A percentile compares a stretch with the other conserved stretches of the same genome.
phyloP scores from a whole-genome alignment of 2,329 filamentous ascomycete genomes.

The Bipolaris cookei region DNA sequence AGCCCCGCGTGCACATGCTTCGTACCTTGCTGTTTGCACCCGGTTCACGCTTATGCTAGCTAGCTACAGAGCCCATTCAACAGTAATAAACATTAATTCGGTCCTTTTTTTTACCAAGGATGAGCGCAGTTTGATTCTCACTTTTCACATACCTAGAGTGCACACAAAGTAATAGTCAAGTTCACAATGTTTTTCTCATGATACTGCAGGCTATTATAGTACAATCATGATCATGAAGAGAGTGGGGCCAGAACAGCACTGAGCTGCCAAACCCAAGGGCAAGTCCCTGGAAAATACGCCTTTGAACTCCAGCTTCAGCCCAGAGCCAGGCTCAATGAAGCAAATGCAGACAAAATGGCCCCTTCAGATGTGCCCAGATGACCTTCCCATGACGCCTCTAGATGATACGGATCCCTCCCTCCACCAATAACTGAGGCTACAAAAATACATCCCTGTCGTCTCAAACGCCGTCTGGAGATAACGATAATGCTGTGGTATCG shows the following conservation, averaged over 20 bases:
- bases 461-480: constrained; percentile 6
- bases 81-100: too few relatives aligned
- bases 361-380: background rate
- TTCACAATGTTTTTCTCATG: constrained; percentile 11
- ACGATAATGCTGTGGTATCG: constrained; percentile 14
- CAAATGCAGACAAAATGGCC: constrained; percentile 16
- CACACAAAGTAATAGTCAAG: background rate
- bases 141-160: background rate
- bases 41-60: too few relatives aligned
- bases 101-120: too few relatives aligned
- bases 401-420: constrained; percentile 7
- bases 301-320: constrained; percentile 20
- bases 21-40: too few relatives aligned
- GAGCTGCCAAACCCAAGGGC: constrained; percentile 1
- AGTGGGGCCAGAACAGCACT: constrained; percentile 1
- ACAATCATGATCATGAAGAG: constrained; percentile 20
- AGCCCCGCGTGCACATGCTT: too few relatives aligned
- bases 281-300: background rate
- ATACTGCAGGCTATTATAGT: constrained; percentile 14
- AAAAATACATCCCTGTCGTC: background rate
- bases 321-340: constrained; percentile 10
- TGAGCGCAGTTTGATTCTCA: background rate
- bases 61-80: too few relatives aligned
- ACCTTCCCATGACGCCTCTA: background rate
- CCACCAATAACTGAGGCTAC: background rate